Evolutionary conservation across 139 green algal genomes (phyloP), one percentile per base, ranked within the genome.

Genomic region (Chara braunii): DNA sequence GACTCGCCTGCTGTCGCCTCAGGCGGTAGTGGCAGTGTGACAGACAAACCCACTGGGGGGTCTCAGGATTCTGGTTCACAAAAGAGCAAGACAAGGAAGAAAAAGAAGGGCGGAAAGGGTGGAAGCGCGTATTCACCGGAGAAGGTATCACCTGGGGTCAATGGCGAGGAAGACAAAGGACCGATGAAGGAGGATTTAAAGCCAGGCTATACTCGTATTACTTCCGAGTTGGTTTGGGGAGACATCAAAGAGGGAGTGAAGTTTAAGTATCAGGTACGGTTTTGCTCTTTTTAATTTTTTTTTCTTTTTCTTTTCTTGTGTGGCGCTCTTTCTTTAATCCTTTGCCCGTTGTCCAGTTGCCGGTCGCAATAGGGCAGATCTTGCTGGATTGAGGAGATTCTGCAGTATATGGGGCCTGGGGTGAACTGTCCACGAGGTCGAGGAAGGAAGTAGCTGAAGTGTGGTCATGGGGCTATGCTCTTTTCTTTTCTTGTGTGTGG

Each of bases 201-300:
- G 43, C 65, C 65, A 5, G 65, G 55, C n/a, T 74, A 74, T 23
- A 74, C 55, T n/a, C 32, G 55, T 2, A 70, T 74, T 7, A 74
- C 65, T 28, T 37, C 55, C 22, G 65, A 74, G 24, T 62, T 70
- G 55, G 55, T 74, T 11, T 74, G 65, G 65, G 44, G 31, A 24
- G 65, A 74, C 58, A 70, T 74, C 1, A 45, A n/a, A 11, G 65
- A 64, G 3, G 65, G 55, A 26, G 65, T 74, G 12, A 59, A 59
- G 31, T 59, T 53, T 56, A 74, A 74, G 65, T 74, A 74, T 35
- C 24, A 74, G 65, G 65, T 70, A 37, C n/a, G 32, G 35, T 59
- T 22, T 12, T n/a, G n/a, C n/a, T n/a, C n/a, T n/a, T n/a, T n/a
- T n/a, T n/a, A n/a, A n/a, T n/a, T n/a, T n/a, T n/a, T n/a, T n/a